Evolutionary conservation across 441 rosid species (phyloP).

Genomic region (Adansonia gregorii): DNA sequence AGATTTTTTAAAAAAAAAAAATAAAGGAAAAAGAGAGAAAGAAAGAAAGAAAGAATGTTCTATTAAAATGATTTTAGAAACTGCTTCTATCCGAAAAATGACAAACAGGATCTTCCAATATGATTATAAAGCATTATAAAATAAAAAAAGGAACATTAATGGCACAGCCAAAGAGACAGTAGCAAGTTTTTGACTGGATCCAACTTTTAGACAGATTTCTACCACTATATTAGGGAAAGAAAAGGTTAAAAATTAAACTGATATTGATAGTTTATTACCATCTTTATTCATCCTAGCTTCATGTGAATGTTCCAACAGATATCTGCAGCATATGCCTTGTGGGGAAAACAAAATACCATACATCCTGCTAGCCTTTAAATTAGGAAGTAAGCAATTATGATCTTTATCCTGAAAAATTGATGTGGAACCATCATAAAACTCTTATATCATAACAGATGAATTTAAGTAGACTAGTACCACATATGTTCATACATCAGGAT

Average conservation of each 20-base stretch:
- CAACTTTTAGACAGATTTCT: not conserved
- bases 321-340: not conserved
- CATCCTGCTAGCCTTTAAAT: not conserved
- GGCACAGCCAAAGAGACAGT: not conserved
- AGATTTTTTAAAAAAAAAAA: not conserved
- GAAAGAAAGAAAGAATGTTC: not conserved
- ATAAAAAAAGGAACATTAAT: not conserved
- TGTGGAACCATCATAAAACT: no score
- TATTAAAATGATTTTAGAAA: not conserved
- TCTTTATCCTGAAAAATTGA: no score
- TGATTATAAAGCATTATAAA: not conserved
- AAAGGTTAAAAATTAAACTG: not conserved
- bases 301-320: not conserved
- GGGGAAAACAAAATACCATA: not conserved
- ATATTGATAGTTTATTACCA: not conserved
- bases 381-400: not conserved
- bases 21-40: not conserved
- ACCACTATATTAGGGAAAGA: not conserved
- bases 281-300: not conserved
- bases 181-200: not conserved
- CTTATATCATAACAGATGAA: no score
- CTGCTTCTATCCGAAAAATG: not conserved
- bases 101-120: conserved; percentile 13
- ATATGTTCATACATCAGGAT: not conserved
- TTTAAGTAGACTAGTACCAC: no score